Evolutionary conservation across 352 stramenopile genomes (phyloP).

Genomic region (Vaucheria bursata): DNA sequence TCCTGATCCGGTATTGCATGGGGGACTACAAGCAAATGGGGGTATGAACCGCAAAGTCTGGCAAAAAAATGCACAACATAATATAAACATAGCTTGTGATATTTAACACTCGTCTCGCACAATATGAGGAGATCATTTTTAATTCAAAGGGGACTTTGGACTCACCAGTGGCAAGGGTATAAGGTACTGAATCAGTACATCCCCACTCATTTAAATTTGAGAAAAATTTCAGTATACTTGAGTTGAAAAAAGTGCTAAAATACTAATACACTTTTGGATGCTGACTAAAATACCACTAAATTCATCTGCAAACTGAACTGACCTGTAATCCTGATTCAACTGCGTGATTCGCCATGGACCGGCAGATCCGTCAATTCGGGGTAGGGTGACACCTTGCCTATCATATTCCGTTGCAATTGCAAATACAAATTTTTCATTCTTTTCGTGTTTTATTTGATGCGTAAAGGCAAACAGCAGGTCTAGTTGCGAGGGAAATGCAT

Average conservation of each 20-base stretch:
- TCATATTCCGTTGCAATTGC: conserved; percentile 23
- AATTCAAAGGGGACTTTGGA: background rate
- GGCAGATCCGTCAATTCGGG: background rate
- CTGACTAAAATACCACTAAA: too few species aligned
- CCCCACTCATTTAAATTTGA: background rate
- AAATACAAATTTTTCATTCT: conserved; percentile 19
- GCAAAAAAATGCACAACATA: too few species aligned
- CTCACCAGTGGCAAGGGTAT: background rate
- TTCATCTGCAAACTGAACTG: too few species aligned
- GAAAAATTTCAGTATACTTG: background rate
- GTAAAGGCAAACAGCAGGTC: conserved; percentile 40
- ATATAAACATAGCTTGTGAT: too few species aligned
- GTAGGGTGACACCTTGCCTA: conserved; percentile 19
- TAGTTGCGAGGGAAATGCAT: conserved; percentile 11
- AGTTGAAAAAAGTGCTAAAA: conserved; percentile 62
- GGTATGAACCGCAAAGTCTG: conserved; percentile 75
- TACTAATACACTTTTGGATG: too few species aligned
- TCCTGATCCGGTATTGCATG: conserved; percentile 70
- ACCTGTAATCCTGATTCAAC: conserved; percentile 57
- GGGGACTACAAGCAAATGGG: conserved; percentile 74
- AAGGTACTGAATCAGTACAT: background rate
- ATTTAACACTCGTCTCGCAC: conserved; percentile 53
- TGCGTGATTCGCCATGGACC: conserved; percentile 43
- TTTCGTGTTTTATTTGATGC: background rate
- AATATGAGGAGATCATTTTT: background rate